A percentile compares a stretch with the other conserved stretches of the same genome.
These are phyloP conservation scores for Entomortierella parvispora DNA, from an alignment of 192 early-diverging fungal genomes.

Conservation along the genomic window DNA sequence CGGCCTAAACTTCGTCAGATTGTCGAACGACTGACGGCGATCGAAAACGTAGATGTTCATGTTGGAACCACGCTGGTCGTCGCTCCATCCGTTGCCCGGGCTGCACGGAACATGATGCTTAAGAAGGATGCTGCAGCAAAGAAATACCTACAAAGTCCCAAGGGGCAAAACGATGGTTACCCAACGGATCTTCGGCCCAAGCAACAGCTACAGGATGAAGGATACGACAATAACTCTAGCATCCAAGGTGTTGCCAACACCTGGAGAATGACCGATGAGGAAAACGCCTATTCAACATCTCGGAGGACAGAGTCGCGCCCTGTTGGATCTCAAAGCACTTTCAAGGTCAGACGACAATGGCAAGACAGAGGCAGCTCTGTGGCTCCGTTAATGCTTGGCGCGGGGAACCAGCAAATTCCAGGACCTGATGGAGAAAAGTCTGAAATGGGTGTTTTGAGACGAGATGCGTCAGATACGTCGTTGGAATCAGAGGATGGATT, in stretches of 20 bases:
- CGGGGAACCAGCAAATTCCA: background rate
- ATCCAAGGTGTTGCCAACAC: conserved; percentile 19
- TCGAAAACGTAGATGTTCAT: conserved; percentile 49
- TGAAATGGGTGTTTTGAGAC: too few relatives aligned
- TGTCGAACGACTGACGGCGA: conserved; percentile 35
- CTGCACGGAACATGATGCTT: conserved; percentile 44
- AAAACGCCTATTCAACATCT: conserved; percentile 7
- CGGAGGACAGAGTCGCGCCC: conserved; percentile 7
- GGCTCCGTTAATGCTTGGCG: background rate
- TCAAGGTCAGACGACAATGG: conserved; percentile 12
- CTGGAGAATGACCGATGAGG: conserved; percentile 27
- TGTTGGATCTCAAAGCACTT: conserved; percentile 32
- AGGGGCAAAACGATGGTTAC: background rate
- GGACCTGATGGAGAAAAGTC: too few relatives aligned
- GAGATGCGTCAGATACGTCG: too few relatives aligned
- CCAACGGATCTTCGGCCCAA: background rate
- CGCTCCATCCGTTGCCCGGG: conserved; percentile 41
- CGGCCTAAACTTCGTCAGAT: conserved; percentile 29
- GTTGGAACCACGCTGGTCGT: conserved; percentile 41
- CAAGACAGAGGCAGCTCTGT: background rate
- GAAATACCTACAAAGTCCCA: background rate
- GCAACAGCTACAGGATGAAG: background rate
- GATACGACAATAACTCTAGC: conserved; percentile 13
- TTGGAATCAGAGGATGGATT: conserved; percentile 15
- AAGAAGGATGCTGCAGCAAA: conserved; percentile 5